phyloP scores from a whole-genome alignment of 2,329 filamentous ascomycete genomes.

The Xylaria sp. region DNA sequence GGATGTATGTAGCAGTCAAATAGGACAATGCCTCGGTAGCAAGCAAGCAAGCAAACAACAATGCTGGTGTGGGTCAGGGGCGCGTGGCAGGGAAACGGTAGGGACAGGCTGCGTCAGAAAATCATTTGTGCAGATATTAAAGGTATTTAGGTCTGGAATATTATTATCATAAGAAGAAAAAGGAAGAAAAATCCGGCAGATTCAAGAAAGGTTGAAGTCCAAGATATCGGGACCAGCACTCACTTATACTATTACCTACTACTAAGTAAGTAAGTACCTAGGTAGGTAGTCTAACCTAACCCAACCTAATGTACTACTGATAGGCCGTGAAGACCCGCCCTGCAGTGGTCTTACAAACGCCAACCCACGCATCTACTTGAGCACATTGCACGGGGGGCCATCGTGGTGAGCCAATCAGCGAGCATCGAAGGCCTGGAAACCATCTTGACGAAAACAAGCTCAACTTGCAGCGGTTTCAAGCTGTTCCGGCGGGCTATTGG shows the following conservation, averaged over 20 bases:
- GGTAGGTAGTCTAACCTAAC: background rate
- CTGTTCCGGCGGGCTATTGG: conserved; percentile 20
- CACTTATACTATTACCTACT: background rate
- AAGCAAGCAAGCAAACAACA: conserved; percentile 16
- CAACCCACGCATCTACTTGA: background rate
- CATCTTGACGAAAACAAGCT: conserved; percentile 26
- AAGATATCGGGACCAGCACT: background rate
- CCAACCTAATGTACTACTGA: background rate
- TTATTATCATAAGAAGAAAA: background rate
- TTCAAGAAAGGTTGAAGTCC: background rate
- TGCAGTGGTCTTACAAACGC: background rate
- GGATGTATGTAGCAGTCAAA: background rate
- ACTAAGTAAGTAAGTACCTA: too few species aligned
- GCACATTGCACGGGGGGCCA: background rate
- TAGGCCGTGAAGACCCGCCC: background rate
- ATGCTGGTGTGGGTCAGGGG: conserved; percentile 9
- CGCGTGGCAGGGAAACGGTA: conserved; percentile 3
- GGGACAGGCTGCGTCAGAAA: background rate
- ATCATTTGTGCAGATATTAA: conserved; percentile 8
- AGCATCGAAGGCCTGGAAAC: background rate
- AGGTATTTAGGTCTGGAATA: background rate
- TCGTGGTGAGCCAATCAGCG: conserved; percentile 8
- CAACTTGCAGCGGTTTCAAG: conserved; percentile 32
- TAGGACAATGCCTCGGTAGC: background rate
- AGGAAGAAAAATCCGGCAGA: background rate